Evolutionary conservation across 208 protist species (phyloP), one percentile per base, ranked within the genome.

Genomic region (Herpetomonas samuelpessoai): DNA sequence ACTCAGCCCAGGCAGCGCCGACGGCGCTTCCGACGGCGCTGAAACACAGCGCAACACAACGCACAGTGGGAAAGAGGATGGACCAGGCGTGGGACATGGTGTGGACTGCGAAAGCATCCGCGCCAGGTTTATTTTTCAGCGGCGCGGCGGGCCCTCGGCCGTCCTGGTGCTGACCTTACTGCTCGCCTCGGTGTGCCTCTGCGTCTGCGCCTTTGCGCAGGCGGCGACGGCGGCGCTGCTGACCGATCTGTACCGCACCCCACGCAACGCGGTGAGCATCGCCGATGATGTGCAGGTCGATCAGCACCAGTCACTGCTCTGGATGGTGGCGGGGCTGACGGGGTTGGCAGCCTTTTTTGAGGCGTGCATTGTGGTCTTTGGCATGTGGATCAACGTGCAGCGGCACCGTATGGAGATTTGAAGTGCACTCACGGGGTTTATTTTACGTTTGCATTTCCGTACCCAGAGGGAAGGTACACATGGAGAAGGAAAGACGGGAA

Each of bases 221-320:
- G 52, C 50, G 27, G 45, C 41, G 52, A 45, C 51, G 30, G 35
- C 62, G 10, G 57, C 52, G 62, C 41, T 74, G 45, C 57, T 69
- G 56, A 69, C 62, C n/a, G 41, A 44, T 57, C 55, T 55, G 1
- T 52, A n/a, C 26, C 54, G 65, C 38, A 62, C 48, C 1, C 60
- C 62, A 10, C 9, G 57, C 16, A 55, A 74, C 38, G 61, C 49
- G 39, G 51, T 21, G 25, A 62, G 22, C 21, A 39, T 74, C 26
- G 51, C 62, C 28, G 46, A 60, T 24, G 58, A 46, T 0, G 58
- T 79, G 6, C 55, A 50, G 7, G 31, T 70, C 31, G 71, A 77
- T 60, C 57, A 62, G 48, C 71, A 77, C 46, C 39, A 72, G 44
- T 19, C 71, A 9, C 35, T 65, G 27, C 70, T 64, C 29, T 62